These are phyloP conservation scores for Delonix regia DNA, from an alignment of 306 rosid genomes.

Conservation along the genomic window DNA sequence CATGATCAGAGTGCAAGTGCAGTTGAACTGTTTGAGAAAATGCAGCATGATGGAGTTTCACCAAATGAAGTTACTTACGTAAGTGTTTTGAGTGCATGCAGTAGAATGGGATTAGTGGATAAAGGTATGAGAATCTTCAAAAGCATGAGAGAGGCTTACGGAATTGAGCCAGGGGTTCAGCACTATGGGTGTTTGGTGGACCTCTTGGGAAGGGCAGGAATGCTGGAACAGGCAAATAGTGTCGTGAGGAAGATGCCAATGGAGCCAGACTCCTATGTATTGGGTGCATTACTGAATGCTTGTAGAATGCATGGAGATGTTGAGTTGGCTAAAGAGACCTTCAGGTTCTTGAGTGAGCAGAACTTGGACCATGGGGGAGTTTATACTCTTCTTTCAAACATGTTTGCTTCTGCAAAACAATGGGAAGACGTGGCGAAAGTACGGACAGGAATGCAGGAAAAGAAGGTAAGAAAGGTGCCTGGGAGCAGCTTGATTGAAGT, in stretches of 20 bases:
- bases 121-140: slow-evolving; percentile 46
- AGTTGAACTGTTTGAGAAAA: slow-evolving; percentile 40
- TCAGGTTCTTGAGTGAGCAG: slow-evolving; percentile 37
- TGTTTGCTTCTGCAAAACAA: slow-evolving; percentile 47
- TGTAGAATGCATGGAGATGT: slow-evolving; percentile 51
- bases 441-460: slow-evolving; percentile 49
- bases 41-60: slow-evolving; percentile 43
- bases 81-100: slow-evolving; percentile 55
- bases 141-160: slow-evolving; percentile 39
- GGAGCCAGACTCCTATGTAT: slow-evolving; percentile 51
- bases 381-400: slow-evolving; percentile 52
- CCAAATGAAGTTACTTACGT: slow-evolving; percentile 57
- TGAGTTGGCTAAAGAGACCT: slow-evolving; percentile 45
- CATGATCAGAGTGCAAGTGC: slow-evolving; percentile 46
- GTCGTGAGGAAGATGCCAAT: slow-evolving; percentile 47
- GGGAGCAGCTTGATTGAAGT: slow-evolving; percentile 54
- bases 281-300: slow-evolving; percentile 60
- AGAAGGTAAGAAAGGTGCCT: slow-evolving; percentile 44
- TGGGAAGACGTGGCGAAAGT: slow-evolving; percentile 48
- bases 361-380: slow-evolving; percentile 51
- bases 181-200: slow-evolving; percentile 62
- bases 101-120: slow-evolving; percentile 53
- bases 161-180: slow-evolving; percentile 45
- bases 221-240: slow-evolving; percentile 54
- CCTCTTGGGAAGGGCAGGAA: slow-evolving; percentile 53